Percentiles rank a stretch among this genome's conserved stretches.
Conservation (phyloP, 2,329 filamentous ascomycete species). For the Diaporthe humulicola region DNA sequence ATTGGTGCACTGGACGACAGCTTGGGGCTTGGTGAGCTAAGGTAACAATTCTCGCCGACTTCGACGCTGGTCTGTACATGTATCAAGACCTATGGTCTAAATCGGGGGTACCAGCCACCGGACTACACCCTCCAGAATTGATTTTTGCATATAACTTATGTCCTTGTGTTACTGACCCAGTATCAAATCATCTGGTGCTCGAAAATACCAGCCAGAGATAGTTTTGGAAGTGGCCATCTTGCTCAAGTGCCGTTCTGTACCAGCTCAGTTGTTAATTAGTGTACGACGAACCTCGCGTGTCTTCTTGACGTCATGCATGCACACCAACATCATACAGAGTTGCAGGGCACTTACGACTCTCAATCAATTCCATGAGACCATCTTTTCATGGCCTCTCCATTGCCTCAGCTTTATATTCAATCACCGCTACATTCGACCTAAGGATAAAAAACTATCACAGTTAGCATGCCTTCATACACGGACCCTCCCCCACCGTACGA, state of each 20-base stretch:
- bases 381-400: background rate
- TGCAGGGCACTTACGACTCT: background rate
- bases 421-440: background rate
- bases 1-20: background rate
- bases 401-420: background rate
- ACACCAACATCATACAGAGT: background rate
- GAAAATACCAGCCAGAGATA: background rate
- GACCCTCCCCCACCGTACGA: conserved; percentile 19
- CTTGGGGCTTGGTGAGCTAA: background rate
- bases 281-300: background rate
- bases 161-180: background rate
- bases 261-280: background rate
- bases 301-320: conserved; percentile 25
- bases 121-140: background rate
- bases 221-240: background rate
- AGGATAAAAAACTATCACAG: background rate
- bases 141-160: background rate
- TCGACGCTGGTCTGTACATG: too few relatives aligned
- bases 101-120: too few relatives aligned
- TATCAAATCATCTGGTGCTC: background rate
- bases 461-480: conserved; percentile 6
- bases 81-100: too few relatives aligned
- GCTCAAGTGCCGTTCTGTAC: background rate
- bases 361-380: background rate
- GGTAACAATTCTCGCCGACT: background rate